Conservation (phyloP, 768 basidiomycete genomes). For the Russula lepida region DNA sequence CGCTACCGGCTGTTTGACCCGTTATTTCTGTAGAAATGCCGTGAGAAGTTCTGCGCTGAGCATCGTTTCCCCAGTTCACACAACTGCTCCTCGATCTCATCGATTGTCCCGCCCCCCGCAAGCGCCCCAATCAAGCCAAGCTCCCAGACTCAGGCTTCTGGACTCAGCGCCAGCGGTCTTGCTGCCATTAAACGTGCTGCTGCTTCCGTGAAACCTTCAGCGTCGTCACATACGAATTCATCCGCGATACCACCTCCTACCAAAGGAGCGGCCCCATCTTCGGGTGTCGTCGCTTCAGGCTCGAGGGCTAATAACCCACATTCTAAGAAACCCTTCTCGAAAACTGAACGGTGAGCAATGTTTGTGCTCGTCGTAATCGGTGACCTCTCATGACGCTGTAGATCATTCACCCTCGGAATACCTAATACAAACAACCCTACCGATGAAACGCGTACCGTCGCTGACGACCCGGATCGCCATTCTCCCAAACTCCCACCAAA, state of each 20-base stretch:
- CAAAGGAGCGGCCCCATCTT: slow-evolving; percentile 20
- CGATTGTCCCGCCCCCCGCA: slow-evolving; percentile 14
- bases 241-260: slow-evolving; percentile 22
- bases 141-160: slow-evolving; percentile 20
- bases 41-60: slow-evolving; percentile 60
- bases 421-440: slow-evolving; percentile 20
- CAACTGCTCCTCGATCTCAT: slow-evolving; percentile 34
- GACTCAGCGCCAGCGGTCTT: slow-evolving; percentile 28
- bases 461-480: slow-evolving; percentile 23
- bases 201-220: slow-evolving; percentile 1
- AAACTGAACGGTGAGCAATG: slow-evolving; percentile 55
- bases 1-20: background rate
- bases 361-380: slow-evolving; percentile 23
- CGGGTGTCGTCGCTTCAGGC: slow-evolving; percentile 9
- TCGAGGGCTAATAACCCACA: slow-evolving; percentile 11
- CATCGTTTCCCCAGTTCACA: slow-evolving; percentile 79
- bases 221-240: slow-evolving; percentile 28
- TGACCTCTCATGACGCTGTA: slow-evolving; percentile 56
- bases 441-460: slow-evolving; percentile 19
- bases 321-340: slow-evolving; percentile 35
- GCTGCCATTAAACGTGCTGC: slow-evolving; percentile 22
- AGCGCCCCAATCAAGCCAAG: slow-evolving; percentile 16
- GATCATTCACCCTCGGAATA: slow-evolving; percentile 30
- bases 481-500: slow-evolving; percentile 28
- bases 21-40: slow-evolving; percentile 48